These are phyloP conservation scores for Cystoisospora suis DNA, from an alignment of 169 alveolate species.

Conservation along the genomic window DNA sequence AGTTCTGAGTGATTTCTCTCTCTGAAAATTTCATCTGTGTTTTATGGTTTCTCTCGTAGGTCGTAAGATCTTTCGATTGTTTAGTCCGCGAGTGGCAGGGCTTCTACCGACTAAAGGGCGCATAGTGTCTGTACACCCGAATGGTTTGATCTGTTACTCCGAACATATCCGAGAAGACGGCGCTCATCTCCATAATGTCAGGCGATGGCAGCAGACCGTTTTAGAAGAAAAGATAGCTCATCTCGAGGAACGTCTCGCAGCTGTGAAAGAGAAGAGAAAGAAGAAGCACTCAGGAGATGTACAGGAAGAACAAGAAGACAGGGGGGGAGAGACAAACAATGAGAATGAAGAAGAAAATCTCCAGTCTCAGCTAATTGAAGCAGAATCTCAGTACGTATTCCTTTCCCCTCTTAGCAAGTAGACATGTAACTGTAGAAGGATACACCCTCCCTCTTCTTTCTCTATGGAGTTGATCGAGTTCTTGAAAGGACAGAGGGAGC, in stretches of 20 bases:
- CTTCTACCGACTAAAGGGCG: background rate
- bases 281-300: background rate
- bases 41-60: background rate
- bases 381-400: background rate
- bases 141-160: constrained; percentile 3
- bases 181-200: background rate
- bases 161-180: constrained; percentile 6
- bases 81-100: constrained; percentile 27
- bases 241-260: constrained; percentile 7
- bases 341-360: background rate
- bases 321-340: background rate
- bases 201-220: background rate
- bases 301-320: background rate
- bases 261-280: background rate
- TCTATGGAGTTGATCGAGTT: too few species aligned
- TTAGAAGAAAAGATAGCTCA: background rate
- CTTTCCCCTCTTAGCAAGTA: background rate
- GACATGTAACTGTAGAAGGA: too few species aligned
- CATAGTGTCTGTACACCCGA: background rate
- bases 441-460: too few species aligned
- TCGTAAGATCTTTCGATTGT: constrained; percentile 12
- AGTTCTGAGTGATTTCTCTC: too few species aligned
- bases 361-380: background rate
- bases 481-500: too few species aligned
- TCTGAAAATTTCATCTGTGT: background rate